Percentiles rank a stretch among this genome's conserved stretches.
phyloP scores from a whole-genome alignment of 768 basidiomycete genomes.

The Punctularia strigosozonata region DNA sequence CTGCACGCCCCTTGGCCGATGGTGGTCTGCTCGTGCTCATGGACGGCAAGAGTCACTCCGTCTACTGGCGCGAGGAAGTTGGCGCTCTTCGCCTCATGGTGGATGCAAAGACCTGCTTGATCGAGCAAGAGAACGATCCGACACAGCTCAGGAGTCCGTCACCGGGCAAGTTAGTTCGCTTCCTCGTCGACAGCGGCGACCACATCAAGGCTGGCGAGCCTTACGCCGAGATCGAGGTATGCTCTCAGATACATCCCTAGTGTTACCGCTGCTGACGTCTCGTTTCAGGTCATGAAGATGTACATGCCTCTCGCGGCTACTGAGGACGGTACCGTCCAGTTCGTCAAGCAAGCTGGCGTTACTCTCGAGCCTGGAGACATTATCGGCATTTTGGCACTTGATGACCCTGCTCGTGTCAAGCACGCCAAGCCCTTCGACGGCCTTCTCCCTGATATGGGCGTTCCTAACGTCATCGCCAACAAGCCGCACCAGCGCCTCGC shows the following conservation, averaged over 20 bases:
- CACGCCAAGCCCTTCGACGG: conserved; percentile 98
- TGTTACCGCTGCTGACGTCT: conserved; percentile 4
- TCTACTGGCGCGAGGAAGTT: conserved; percentile 98
- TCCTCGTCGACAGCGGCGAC: conserved; percentile 93
- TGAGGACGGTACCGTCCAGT: conserved; percentile 88
- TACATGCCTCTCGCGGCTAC: conserved; percentile 95
- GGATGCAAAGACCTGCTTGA: conserved; percentile 94
- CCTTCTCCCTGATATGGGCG: conserved; percentile 78
- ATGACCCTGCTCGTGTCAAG: conserved; percentile 92
- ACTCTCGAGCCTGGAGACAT: conserved; percentile 96
- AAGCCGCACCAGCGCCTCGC: conserved; percentile 83
- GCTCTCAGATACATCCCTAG: conserved; percentile 9
- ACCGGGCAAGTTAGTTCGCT: conserved; percentile 92
- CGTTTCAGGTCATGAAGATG: conserved; percentile 89
- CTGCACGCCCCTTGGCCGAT: conserved; percentile 85
- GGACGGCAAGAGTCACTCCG: conserved; percentile 90
- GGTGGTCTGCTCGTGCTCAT: conserved; percentile 88
- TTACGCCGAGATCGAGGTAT: conserved; percentile 95
- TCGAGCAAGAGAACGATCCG: conserved; percentile 99
- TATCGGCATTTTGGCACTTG: conserved; percentile 90
- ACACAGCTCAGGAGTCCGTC: conserved; percentile 93
- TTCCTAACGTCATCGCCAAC: conserved; percentile 75
- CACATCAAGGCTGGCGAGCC: conserved; percentile 94
- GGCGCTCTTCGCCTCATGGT: conserved; percentile 88
- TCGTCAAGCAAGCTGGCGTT: conserved; percentile 97